Percentiles rank a stretch among this genome's conserved stretches.
Conservation (phyloP, 2,329 filamentous ascomycete species). For the Scedosporium apiospermum region DNA sequence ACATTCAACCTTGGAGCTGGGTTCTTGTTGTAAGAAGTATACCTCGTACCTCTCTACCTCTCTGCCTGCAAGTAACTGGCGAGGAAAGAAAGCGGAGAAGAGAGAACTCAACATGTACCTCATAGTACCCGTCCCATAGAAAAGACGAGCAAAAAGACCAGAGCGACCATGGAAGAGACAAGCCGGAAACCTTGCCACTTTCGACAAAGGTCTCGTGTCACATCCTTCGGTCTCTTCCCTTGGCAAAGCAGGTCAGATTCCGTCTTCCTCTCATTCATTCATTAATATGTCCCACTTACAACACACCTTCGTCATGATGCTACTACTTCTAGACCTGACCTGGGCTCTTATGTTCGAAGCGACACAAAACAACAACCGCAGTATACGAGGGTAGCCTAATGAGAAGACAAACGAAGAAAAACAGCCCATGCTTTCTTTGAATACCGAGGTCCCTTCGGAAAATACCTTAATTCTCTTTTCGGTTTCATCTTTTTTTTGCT, state of each 20-base stretch:
- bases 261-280: neutral
- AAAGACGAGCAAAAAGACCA: no score
- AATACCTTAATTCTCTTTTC: neutral
- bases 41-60: no score
- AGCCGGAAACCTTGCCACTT: neutral
- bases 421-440: neutral
- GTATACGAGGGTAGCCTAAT: neutral
- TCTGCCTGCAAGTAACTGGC: no score
- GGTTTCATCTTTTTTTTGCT: neutral
- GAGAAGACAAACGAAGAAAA: conserved; percentile 1
- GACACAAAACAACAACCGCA: neutral
- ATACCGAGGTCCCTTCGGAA: no score
- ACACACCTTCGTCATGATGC: no score
- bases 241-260: neutral
- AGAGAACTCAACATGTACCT: no score
- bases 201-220: neutral
- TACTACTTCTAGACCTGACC: no score
- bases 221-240: neutral
- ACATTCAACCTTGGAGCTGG: no score
- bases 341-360: neutral
- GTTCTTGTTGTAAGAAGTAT: no score
- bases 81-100: no score
- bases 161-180: no score
- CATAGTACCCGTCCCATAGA: no score
- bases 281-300: neutral